Evolutionary conservation across 2,329 filamentous ascomycete genomes (phyloP).

Genomic region (Canariomyces notabilis): DNA sequence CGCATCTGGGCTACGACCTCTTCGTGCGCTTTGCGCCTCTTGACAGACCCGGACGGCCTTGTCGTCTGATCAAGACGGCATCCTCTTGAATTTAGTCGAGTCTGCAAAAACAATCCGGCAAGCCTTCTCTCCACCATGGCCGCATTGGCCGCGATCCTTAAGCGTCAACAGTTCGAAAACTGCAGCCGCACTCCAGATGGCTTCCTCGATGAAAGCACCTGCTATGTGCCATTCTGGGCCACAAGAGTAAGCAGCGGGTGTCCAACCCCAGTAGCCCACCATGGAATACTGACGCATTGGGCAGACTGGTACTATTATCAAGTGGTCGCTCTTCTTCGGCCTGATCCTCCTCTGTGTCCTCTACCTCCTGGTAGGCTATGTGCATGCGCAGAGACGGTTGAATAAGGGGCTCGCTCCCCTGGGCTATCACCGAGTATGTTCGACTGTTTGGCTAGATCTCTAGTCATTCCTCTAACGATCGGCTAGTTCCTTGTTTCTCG

Average conservation of each 20-base stretch:
- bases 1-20: background rate
- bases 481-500: conserved; percentile 49
- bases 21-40: background rate
- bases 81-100: background rate
- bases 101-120: conserved; percentile 1
- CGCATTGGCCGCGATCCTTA: conserved; percentile 7
- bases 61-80: background rate
- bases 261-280: background rate
- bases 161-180: conserved; percentile 14
- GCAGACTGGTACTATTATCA: conserved; percentile 60
- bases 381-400: conserved; percentile 64
- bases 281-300: background rate
- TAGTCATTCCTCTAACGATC: conserved; percentile 5
- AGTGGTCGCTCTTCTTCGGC: conserved; percentile 64
- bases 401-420: conserved; percentile 61
- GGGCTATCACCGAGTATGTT: conserved; percentile 62
- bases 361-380: conserved; percentile 63
- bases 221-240: conserved; percentile 35
- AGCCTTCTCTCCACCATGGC: conserved; percentile 10
- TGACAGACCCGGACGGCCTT: background rate
- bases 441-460: background rate
- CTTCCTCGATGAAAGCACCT: conserved; percentile 28
- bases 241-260: conserved; percentile 36
- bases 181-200: conserved; percentile 22
- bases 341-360: conserved; percentile 54